Evolutionary conservation across 2,329 filamentous ascomycete species (phyloP).

Genomic region (Cordyceps tenuipes): DNA sequence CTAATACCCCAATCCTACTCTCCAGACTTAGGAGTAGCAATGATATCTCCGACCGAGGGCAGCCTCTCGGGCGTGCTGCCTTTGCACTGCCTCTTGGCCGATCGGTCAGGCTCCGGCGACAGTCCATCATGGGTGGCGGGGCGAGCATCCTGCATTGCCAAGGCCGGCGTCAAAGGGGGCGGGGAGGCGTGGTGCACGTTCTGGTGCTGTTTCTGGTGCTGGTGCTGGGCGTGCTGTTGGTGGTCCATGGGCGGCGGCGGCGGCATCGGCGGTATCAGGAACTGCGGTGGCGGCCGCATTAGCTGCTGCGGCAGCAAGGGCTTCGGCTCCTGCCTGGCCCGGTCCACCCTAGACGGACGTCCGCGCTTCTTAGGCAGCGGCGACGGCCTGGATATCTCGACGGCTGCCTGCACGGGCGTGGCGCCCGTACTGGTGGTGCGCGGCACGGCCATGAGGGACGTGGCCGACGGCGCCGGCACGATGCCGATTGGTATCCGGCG

Average conservation of each 20-base stretch:
- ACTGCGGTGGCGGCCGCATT: slow-evolving; percentile 20
- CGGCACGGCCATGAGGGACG: not conserved
- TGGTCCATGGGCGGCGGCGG: slow-evolving; percentile 15
- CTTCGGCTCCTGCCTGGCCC: slow-evolving; percentile 24
- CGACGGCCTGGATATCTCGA: slow-evolving; percentile 6
- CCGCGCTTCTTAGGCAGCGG: slow-evolving; percentile 36
- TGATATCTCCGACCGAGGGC: slow-evolving; percentile 2
- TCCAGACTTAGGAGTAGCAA: not conserved
- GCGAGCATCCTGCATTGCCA: not conserved
- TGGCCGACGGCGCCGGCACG: not conserved
- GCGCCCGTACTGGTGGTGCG: not conserved
- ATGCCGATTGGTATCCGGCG: slow-evolving; percentile 10
- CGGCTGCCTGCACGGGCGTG: not conserved
- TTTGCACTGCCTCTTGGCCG: not conserved
- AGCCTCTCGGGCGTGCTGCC: not conserved
- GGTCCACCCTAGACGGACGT: slow-evolving; percentile 37
- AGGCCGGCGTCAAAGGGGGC: not conserved
- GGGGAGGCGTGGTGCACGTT: not conserved
- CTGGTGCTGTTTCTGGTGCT: not conserved
- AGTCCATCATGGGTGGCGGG: not conserved
- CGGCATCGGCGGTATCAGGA: not conserved
- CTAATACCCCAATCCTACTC: not conserved
- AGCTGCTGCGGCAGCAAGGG: slow-evolving; percentile 26
- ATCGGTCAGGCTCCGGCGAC: not conserved
- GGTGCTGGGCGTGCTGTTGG: not conserved